Evolutionary conservation across 371 early-diverging fungal species (phyloP), one percentile per base, ranked within the genome.

Genomic region (Mucor piriformis): DNA sequence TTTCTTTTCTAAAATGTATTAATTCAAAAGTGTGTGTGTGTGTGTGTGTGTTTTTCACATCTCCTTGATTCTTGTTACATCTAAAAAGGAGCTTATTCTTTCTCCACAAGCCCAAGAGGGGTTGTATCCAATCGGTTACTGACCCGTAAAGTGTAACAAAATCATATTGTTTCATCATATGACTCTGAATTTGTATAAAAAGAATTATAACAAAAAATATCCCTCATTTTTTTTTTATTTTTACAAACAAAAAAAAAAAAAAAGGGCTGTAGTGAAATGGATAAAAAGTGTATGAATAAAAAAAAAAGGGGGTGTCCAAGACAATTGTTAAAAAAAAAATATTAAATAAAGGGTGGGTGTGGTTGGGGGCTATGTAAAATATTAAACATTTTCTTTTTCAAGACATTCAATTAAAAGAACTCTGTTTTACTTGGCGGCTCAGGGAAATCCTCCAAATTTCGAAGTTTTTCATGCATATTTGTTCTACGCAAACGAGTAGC

Each of bases 391-490:
- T 21, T 43, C 3, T 8, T 2, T 43, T 42, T 37, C 15, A 37
- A 20, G 43, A 42, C 4, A 20, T n/a, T 20, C 11, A 15, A 15
- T 51, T 67, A 63, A 37, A 63, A 59, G 35, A 59, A 59, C 16
- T 66, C 67, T 15, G 53, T 47, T 35, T 67, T 67, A 33, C 35
- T 56, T 7, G 64, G 60, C 21, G 59, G 63, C 53, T 67, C 68
- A 54, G 70, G 70, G 43, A 66, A 70, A 40, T 70, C 70, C 21
- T 70, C 70, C 43, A 66, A 50, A 44, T 66, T 61, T 38, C 70
- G 50, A 42, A 70, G 67, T 24, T 66, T 66, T 47, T 63, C 64
- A 46, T 70, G 70, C 51, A 66, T 59, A 16, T 66, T 70, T 8
- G 60, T 63, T 52, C 67, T 59, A 32, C 66, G 67, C 51, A 70